These are phyloP conservation scores for Fibroporia radiculosa DNA, from an alignment of 768 basidiomycete genomes.

Conservation along the genomic window DNA sequence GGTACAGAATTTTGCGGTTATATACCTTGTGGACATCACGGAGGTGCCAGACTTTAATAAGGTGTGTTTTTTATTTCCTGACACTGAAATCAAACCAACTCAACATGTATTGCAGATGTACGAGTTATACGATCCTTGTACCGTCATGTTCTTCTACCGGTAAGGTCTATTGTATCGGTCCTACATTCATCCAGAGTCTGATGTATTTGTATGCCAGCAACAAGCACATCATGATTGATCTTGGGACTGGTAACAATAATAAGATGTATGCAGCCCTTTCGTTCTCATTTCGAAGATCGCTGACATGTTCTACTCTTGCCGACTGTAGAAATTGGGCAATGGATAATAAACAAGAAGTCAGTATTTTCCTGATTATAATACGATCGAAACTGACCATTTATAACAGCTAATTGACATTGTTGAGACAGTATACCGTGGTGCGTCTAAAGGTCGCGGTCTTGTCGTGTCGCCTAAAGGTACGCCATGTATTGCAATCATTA, in stretches of 20 bases:
- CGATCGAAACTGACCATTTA: neutral
- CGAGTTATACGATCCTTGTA: slow-evolving; percentile 94
- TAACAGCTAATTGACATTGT: slow-evolving; percentile 90
- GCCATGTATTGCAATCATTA: slow-evolving; percentile 13
- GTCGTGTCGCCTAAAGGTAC: slow-evolving; percentile 94
- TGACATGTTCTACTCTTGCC: neutral
- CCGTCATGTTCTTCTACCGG: slow-evolving; percentile 99
- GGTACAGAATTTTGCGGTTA: slow-evolving; percentile 97
- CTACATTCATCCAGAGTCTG: too few species aligned
- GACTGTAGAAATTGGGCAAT: slow-evolving; percentile 89
- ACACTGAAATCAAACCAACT: neutral
- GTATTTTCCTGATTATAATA: neutral
- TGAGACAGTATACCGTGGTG: slow-evolving; percentile 96
- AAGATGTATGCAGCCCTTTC: slow-evolving; percentile 66
- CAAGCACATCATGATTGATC: slow-evolving; percentile 99
- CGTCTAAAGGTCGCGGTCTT: slow-evolving; percentile 94
- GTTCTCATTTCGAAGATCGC: neutral
- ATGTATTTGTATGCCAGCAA: slow-evolving; percentile 54
- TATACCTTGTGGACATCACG: slow-evolving; percentile 92
- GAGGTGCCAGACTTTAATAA: slow-evolving; percentile 99
- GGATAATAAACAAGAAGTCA: slow-evolving; percentile 95
- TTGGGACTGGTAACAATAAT: slow-evolving; percentile 99
- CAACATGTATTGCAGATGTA: slow-evolving; percentile 62
- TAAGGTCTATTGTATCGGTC: slow-evolving; percentile 22
- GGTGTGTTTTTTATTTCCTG: slow-evolving; percentile 35